Conservation (phyloP, 106 monocot species). For the Ottelia alismoides region DNA sequence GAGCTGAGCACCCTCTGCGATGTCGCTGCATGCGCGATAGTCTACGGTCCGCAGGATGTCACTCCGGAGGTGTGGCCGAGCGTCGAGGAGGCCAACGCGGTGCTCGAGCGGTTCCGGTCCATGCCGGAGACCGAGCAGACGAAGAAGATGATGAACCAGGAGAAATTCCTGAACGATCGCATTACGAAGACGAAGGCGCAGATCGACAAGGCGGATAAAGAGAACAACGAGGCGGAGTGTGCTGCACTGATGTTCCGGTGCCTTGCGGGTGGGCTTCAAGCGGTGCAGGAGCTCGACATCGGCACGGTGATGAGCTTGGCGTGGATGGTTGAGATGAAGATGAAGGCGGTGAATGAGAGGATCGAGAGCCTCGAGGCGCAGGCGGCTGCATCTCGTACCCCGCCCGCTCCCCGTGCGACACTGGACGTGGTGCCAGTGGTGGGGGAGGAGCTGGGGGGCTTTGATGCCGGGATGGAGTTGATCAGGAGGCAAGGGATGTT, state of each 20-base stretch:
- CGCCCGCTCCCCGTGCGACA: too few relatives aligned
- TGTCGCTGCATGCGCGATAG: neutral
- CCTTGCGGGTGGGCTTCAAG: constrained; percentile 1
- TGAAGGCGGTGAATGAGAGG: neutral
- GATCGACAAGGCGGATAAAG: neutral
- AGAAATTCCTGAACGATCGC: neutral
- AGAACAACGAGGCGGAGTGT: neutral
- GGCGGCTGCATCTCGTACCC: too few relatives aligned
- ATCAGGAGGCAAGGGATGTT: too few relatives aligned
- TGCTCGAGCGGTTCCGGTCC: constrained; percentile 15
- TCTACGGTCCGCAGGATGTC: constrained; percentile 7
- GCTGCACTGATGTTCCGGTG: neutral
- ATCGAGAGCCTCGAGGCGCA: neutral
- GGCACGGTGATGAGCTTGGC: too few relatives aligned
- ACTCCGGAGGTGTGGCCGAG: constrained; percentile 4
- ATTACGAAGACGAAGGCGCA: neutral
- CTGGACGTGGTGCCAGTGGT: too few relatives aligned
- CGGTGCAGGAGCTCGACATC: too few relatives aligned
- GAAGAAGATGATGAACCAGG: constrained; percentile 8
- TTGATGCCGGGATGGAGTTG: too few relatives aligned
- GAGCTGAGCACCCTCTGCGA: constrained; percentile 13
- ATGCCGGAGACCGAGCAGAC: constrained; percentile 27
- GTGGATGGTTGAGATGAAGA: constrained; percentile 1
- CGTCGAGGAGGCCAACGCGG: neutral
- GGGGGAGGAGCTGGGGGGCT: too few relatives aligned